phyloP scores from a whole-genome alignment of 108 stramenopile species.

The Nannochloropsis granulata region DNA sequence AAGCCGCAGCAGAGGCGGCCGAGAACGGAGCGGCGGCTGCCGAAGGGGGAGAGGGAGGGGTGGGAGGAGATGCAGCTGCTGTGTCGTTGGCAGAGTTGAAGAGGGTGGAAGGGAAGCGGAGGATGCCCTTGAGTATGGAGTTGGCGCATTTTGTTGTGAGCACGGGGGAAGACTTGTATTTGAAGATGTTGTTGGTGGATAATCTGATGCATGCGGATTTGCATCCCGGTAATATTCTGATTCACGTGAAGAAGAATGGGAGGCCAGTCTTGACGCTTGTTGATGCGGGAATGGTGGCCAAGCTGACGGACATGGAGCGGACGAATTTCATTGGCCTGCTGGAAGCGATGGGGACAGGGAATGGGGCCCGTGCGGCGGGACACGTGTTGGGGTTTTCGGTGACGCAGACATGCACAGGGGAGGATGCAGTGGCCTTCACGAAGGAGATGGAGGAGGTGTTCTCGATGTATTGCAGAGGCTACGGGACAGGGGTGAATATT shows the following conservation, averaged over 20 bases:
- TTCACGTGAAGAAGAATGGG: conserved; percentile 1
- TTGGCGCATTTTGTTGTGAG: conserved; percentile 48
- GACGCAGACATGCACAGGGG: conserved; percentile 22
- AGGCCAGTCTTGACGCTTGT: conserved; percentile 41
- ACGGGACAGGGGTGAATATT: conserved; percentile 54
- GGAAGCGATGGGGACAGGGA: conserved; percentile 48
- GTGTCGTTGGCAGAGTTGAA: background rate
- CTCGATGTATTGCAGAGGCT: conserved; percentile 46
- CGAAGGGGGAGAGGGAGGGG: background rate
- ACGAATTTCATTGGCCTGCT: conserved; percentile 56
- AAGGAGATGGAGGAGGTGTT: conserved; percentile 50
- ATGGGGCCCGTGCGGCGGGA: conserved; percentile 48
- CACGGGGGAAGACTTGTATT: conserved; percentile 51
- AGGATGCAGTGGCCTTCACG: conserved; percentile 34
- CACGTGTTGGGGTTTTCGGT: conserved; percentile 47
- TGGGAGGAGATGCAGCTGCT: background rate
- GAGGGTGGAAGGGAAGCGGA: background rate
- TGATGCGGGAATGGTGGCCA: conserved; percentile 76
- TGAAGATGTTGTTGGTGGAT: conserved; percentile 69
- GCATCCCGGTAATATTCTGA: conserved; percentile 51
- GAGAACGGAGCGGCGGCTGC: background rate
- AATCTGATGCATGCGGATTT: conserved; percentile 67
- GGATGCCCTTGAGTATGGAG: background rate
- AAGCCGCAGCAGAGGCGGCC: background rate
- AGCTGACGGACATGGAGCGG: conserved; percentile 41